Base-by-base conservation (phyloP, 2,329 filamentous ascomycete genomes). In the Phyllosticta ampelicida region DNA sequence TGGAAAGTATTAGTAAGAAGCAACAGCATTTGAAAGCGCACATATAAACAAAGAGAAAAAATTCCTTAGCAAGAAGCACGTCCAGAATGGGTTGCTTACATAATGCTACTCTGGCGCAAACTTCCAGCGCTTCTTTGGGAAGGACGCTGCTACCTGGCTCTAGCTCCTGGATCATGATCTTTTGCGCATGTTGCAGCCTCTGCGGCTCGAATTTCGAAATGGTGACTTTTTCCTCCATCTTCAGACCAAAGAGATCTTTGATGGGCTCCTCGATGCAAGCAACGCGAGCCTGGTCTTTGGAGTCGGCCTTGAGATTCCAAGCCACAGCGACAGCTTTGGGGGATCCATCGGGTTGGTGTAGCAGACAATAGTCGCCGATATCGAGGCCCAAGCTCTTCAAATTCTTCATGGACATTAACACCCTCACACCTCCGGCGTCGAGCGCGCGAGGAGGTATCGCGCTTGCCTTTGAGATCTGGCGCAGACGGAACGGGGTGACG, bases 241-340 rank as follows among this genome's bases (percentile, higher is more conserved):
- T 86, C 64, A 95, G 80, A 0, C 82, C 83, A 63, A 87, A 87
- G 6, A 83, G 80, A 36, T 87, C 85, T 62, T 88, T 86, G 56
- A 95, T 82, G 5, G 83, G 78, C 62, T 88, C 85, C 20, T 88
- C 73, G 85, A 75, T 89, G 82, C 76, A 91, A 21, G 68, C 70
- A 52, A 73, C 68, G 3, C 66, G 65, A 59, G 67, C 71, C 19
- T 67, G 68, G 19, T 67, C 62, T 28, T 74, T 74, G 1, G 71
- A 71, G 59, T 76, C 74, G 36, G 36, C 36, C 36, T 76, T 67
- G 3, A 82, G 80, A 48, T 77, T 73, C 84, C 84, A 87, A 10
- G 81, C 83, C 64, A 86, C 78, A n/a, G 80, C 84, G 55, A 78
- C 76, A 52, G 78, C 80, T n/a, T 72, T 69, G 10, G 67, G 53